Evolutionary conservation across 2,329 filamentous ascomycete genomes (phyloP).

Genomic region (Thielaviopsis musarum): DNA sequence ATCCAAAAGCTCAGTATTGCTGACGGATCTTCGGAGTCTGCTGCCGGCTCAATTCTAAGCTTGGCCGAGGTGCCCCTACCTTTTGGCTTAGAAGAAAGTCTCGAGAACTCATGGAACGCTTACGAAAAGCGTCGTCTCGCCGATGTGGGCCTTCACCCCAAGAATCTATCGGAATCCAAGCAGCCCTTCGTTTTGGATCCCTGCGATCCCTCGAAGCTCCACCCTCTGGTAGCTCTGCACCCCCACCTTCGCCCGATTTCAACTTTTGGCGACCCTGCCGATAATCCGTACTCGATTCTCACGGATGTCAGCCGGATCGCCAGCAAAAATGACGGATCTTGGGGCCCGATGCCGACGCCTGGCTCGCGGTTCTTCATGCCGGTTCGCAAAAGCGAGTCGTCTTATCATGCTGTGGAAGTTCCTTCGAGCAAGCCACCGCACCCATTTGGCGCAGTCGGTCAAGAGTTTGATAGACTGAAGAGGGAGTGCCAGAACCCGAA

Average conservation of each 20-base stretch:
- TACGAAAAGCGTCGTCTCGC: background rate
- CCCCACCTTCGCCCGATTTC: no score
- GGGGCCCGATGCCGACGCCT: background rate
- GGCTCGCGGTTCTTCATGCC: background rate
- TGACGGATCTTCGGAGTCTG: background rate
- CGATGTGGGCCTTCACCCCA: background rate
- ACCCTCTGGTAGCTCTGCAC: no score
- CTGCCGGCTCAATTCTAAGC: no score
- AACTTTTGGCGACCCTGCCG: background rate
- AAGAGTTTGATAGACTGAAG: constrained; percentile 1
- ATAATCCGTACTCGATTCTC: background rate
- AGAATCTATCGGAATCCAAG: background rate
- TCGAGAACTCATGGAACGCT: background rate
- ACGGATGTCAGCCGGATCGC: background rate
- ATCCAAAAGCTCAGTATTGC: background rate
- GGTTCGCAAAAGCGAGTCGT: background rate
- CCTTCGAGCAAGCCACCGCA: background rate
- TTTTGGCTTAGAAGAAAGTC: background rate
- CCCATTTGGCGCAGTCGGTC: background rate
- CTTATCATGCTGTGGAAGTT: background rate
- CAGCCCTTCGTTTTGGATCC: background rate
- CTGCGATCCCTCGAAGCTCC: no score
- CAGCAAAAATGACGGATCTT: background rate
- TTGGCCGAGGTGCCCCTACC: background rate
- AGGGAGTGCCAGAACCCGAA: background rate